These are phyloP conservation scores for Dioscorea cayenensis DNA, from an alignment of 116 monocot genomes.

Conservation along the genomic window DNA sequence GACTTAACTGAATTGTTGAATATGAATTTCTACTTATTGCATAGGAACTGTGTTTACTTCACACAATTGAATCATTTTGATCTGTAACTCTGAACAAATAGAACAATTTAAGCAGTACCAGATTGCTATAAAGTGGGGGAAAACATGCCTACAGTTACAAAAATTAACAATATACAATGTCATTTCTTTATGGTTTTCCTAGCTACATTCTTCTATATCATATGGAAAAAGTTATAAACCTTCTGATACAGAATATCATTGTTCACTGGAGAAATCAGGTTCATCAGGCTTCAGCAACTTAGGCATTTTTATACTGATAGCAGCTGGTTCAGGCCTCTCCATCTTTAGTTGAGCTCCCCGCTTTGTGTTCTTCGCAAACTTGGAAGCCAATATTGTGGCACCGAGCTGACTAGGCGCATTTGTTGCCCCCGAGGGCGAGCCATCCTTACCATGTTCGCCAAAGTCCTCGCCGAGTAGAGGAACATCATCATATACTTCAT, in stretches of 20 bases:
- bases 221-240: neutral
- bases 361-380: constrained; percentile 82
- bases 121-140: too few species aligned
- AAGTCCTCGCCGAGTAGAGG: constrained; percentile 8
- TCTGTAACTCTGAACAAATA: too few species aligned
- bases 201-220: neutral
- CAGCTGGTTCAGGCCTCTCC: constrained; percentile 12
- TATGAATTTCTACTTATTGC: neutral
- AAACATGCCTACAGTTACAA: too few species aligned
- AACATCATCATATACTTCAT: constrained; percentile 8
- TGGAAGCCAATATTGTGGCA: constrained; percentile 67
- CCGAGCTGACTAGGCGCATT: constrained; percentile 33
- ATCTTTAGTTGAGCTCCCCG: constrained; percentile 36
- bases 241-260: constrained; percentile 23
- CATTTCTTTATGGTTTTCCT: neutral
- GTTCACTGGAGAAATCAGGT: constrained; percentile 65
- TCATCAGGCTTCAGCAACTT: constrained; percentile 84
- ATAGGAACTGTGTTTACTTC: neutral
- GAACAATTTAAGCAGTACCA: too few species aligned
- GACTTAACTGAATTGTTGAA: neutral
- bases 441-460: constrained; percentile 9
- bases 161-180: too few species aligned
- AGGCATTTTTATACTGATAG: constrained; percentile 63
- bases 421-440: neutral
- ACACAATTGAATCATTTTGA: too few species aligned